Percentiles rank a stretch among this genome's conserved stretches.
phyloP scores from a whole-genome alignment of 139 green algal genomes.

The Mychonastes homosphaera region DNA sequence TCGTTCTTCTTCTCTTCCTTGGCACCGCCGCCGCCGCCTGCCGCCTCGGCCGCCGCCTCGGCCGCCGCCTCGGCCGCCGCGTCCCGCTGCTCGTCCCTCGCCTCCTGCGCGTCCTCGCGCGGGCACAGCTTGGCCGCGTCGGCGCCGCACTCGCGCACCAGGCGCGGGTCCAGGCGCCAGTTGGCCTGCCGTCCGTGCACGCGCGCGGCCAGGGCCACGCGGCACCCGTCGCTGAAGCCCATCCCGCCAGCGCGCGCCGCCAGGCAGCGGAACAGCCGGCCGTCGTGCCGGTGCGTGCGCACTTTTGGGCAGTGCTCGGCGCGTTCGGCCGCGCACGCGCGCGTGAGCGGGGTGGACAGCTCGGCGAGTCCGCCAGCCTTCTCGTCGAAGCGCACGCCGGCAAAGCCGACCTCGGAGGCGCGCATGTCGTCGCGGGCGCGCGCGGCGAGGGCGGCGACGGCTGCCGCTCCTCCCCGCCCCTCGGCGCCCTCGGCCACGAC shows the following conservation, averaged over 20 bases:
- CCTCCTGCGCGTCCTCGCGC: slow-evolving; percentile 29
- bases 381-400: no score
- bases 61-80: background rate
- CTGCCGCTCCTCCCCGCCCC: no score
- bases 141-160: slow-evolving; percentile 49
- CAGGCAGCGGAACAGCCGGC: slow-evolving; percentile 28
- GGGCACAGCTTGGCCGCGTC: slow-evolving; percentile 40
- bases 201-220: slow-evolving; percentile 18
- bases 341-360: background rate
- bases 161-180: slow-evolving; percentile 63
- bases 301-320: background rate
- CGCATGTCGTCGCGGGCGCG: no score
- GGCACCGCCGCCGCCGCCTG: background rate
- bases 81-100: slow-evolving; percentile 1
- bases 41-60: background rate
- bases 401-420: no score
- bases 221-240: slow-evolving; percentile 38
- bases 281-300: background rate
- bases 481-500: no score
- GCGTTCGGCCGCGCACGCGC: background rate
- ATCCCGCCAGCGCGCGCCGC: slow-evolving; percentile 37
- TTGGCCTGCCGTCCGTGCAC: slow-evolving; percentile 35
- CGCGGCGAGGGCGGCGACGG: no score
- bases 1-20: background rate
- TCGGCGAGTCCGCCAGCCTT: background rate